Percentiles rank a stretch among this genome's conserved stretches.
Conservation (phyloP, 495 filamentous ascomycete species). For the Lepraria neglecta region DNA sequence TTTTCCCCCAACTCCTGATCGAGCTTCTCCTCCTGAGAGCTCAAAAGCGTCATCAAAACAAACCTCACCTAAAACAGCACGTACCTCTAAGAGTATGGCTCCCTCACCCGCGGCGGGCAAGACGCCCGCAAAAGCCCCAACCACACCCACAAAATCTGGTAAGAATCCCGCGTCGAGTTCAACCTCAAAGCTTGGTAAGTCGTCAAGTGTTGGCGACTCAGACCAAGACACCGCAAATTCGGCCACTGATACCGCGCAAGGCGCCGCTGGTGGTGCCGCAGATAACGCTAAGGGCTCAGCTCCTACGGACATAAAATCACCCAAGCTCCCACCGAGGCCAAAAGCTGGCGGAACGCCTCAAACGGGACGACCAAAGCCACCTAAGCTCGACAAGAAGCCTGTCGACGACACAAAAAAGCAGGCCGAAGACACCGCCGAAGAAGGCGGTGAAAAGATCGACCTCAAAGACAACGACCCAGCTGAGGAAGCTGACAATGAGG, state of each 20-base stretch:
- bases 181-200: constrained; percentile 39
- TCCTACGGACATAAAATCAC: constrained; percentile 27
- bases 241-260: constrained; percentile 31
- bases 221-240: constrained; percentile 21
- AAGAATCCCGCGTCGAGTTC: constrained; percentile 42
- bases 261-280: constrained; percentile 29
- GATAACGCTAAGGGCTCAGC: constrained; percentile 24
- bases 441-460: constrained; percentile 25
- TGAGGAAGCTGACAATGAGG: constrained; percentile 32
- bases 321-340: constrained; percentile 32
- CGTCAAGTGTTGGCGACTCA: constrained; percentile 24
- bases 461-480: constrained; percentile 32
- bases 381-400: constrained; percentile 27
- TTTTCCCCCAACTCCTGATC: constrained; percentile 44
- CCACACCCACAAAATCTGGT: constrained; percentile 47
- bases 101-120: constrained; percentile 46
- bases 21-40: constrained; percentile 34
- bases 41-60: constrained; percentile 28
- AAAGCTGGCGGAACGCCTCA: constrained; percentile 23
- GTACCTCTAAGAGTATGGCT: constrained; percentile 36
- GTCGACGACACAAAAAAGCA: constrained; percentile 30
- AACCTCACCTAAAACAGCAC: constrained; percentile 31
- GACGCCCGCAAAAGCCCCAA: constrained; percentile 33
- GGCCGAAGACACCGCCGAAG: constrained; percentile 32
- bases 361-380: constrained; percentile 21